Percentiles rank a stretch among this genome's conserved stretches.
Evolutionary conservation across 768 basidiomycete species (phyloP).

Genomic region (Pisolithus sp.): DNA sequence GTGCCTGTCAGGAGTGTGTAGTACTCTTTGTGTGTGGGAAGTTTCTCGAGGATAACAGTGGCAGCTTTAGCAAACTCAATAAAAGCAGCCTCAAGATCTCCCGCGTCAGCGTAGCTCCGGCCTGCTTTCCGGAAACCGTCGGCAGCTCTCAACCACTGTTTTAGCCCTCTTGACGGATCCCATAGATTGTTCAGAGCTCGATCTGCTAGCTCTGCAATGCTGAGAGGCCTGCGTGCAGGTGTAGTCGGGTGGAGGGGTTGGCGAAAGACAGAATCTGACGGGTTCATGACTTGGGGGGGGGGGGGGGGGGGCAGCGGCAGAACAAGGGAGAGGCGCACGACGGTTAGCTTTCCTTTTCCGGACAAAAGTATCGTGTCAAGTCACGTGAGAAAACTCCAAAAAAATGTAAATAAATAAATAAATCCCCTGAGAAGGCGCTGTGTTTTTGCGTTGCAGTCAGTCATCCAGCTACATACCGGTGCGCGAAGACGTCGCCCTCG

Average conservation of each 20-base stretch:
- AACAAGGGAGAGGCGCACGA: background rate
- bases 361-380: background rate
- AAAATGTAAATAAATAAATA: too few relatives aligned
- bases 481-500: too few relatives aligned
- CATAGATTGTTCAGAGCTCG: slow-evolving; percentile 49
- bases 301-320: background rate
- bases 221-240: slow-evolving; percentile 39
- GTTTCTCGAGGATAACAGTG: slow-evolving; percentile 69
- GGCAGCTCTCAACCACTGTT: slow-evolving; percentile 59
- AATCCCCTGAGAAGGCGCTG: too few relatives aligned
- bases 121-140: slow-evolving; percentile 57
- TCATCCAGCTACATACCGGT: too few relatives aligned
- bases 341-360: background rate
- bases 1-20: slow-evolving; percentile 42
- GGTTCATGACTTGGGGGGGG: slow-evolving; percentile 5
- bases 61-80: slow-evolving; percentile 67
- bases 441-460: too few relatives aligned
- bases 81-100: slow-evolving; percentile 67
- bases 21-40: slow-evolving; percentile 71
- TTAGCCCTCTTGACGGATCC: slow-evolving; percentile 55
- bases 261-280: slow-evolving; percentile 2
- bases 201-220: slow-evolving; percentile 64
- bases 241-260: slow-evolving; percentile 4
- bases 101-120: slow-evolving; percentile 37
- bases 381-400: too few relatives aligned